Conservation (phyloP, 345 rosid genomes). For the Pugionium dolabratum region DNA sequence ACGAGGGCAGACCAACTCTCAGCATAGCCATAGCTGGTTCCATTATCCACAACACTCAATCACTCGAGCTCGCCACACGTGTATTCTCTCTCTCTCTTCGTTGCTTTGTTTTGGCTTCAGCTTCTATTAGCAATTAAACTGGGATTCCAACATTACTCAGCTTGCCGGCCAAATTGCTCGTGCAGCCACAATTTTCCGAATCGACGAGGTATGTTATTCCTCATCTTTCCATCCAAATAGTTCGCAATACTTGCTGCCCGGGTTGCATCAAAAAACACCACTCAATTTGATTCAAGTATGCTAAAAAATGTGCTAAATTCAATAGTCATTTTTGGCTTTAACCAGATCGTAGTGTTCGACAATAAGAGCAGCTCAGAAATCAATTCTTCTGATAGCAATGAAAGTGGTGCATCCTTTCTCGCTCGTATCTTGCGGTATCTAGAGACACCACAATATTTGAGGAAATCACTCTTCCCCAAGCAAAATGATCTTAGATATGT, state of each 20-base stretch:
- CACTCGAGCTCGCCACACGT: constrained; percentile 91
- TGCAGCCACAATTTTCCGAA: constrained; percentile 82
- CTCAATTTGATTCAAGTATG: not conserved
- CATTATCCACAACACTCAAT: constrained; percentile 90
- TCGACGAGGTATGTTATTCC: constrained; percentile 65
- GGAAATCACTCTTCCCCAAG: constrained; percentile 81
- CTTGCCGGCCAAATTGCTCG: constrained; percentile 94
- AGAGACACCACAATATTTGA: constrained; percentile 91
- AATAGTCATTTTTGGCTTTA: not conserved
- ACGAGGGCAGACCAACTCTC: constrained; percentile 49
- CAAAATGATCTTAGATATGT: constrained; percentile 78
- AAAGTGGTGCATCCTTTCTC: constrained; percentile 79
- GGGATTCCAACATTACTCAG: constrained; percentile 41
- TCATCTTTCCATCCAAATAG: not conserved
- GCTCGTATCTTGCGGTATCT: constrained; percentile 75
- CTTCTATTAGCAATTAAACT: too few relatives aligned
- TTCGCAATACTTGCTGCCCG: not conserved
- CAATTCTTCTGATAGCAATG: constrained; percentile 51
- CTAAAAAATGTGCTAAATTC: not conserved
- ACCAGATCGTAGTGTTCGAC: constrained; percentile 87
- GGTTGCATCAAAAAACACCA: not conserved
- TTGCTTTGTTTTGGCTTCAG: not conserved
- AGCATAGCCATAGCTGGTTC: constrained; percentile 93
- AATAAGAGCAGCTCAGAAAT: constrained; percentile 47
- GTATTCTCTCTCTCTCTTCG: constrained; percentile 44